These are phyloP conservation scores for Arthroderma sp. DNA, from an alignment of 2,329 filamentous ascomycete genomes.

Conservation along the genomic window DNA sequence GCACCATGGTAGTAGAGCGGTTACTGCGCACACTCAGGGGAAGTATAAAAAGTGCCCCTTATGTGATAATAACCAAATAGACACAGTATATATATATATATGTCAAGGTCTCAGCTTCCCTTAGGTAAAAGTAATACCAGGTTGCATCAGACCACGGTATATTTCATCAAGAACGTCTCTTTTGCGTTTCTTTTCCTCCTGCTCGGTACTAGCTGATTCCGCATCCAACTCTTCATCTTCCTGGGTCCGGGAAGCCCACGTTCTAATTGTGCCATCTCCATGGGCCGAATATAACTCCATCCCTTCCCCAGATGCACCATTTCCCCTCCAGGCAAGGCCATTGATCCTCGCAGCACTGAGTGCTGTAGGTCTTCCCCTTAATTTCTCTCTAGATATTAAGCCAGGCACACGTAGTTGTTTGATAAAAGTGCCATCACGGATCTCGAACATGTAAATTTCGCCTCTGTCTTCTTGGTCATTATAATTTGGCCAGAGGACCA, in stretches of 20 bases:
- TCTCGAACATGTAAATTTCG: slow-evolving; percentile 66
- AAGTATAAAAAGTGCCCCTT: no score
- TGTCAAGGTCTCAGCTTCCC: not conserved
- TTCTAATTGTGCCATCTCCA: slow-evolving; percentile 68
- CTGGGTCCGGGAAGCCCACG: slow-evolving; percentile 55
- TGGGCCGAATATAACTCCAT: slow-evolving; percentile 71
- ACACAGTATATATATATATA: not conserved
- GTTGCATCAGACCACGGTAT: slow-evolving; percentile 62
- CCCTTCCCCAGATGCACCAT: slow-evolving; percentile 43
- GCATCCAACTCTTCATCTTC: slow-evolving; percentile 39
- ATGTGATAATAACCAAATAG: no score
- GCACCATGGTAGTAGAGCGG: no score
- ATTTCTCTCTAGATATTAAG: slow-evolving; percentile 29
- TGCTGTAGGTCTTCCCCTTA: slow-evolving; percentile 33
- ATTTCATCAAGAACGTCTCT: slow-evolving; percentile 68
- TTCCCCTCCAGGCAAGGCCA: slow-evolving; percentile 62
- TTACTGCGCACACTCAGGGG: no score
- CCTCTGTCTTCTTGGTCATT: slow-evolving; percentile 50
- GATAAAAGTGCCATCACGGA: slow-evolving; percentile 63
- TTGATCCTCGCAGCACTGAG: slow-evolving; percentile 54
- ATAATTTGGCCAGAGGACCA: slow-evolving; percentile 72
- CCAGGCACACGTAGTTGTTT: slow-evolving; percentile 58
- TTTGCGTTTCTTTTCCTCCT: slow-evolving; percentile 50
- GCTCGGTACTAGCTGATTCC: slow-evolving; percentile 39
- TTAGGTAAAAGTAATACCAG: slow-evolving; percentile 52